Evolutionary conservation across 2,329 filamentous ascomycete genomes (phyloP), one percentile per base, ranked within the genome.

Genomic region (Cephalotrichum gorgonifer): DNA sequence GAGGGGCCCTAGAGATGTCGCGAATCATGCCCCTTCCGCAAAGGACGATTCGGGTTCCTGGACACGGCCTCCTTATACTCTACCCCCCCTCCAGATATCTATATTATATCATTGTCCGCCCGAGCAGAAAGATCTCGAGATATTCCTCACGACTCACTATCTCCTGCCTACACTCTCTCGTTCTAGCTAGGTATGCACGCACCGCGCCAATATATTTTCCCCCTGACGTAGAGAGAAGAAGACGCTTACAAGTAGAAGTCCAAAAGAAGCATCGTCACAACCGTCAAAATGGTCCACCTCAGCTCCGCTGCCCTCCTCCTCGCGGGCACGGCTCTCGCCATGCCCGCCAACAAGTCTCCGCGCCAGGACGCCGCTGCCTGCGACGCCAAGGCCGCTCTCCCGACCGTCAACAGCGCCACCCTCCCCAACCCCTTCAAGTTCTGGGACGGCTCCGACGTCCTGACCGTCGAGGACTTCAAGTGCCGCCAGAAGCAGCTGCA

Each of bases 381-480:
- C 59, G 56, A 61, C n/a, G 52, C 62, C 28, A 44, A 57, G 43
- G 48, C 43, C 31, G 54, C 56, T 53, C 63, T 51, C 52, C 65
- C 66, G 53, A 58, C 68, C 9, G 62, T 68, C 50, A 61, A 59
- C 59, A 55, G 56, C 26, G 58, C 61, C 52, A 64, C 67, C 60
- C 64, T 72, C 17, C 67, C 68, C 4, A 70, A 76, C 59, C 74
- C 73, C 30, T 77, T 76, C 61, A 69, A 65, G 26, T 67, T 65
- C 44, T 55, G 64, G 8, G 63, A 63, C 49, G 73, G 73, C 43
- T 58, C 54, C 22, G 67, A 65, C 53, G 65, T 76, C 44, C 64
- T 66, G 6, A 72, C 65, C 51, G 67, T 70, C 58, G 67, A 59
- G 25, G 64, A 73, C 52, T 77, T 69, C 59, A 61, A 64, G 48